Percentiles rank a stretch among this genome's conserved stretches.
Conservation (phyloP, 371 early-diverging fungal species). For the Rhizomucor miehei region DNA sequence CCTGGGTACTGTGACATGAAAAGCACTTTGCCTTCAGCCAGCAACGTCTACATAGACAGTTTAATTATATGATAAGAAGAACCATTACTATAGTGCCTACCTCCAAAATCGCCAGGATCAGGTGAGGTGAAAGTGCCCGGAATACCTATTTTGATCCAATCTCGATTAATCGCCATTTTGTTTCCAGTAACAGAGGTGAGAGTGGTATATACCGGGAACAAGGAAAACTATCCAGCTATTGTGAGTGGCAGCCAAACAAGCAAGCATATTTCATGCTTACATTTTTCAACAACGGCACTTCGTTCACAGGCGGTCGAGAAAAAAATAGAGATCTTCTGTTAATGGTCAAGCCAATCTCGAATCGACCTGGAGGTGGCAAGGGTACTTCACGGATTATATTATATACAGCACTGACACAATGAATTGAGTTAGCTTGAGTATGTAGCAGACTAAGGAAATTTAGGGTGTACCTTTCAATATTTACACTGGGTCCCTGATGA, state of each 20-base stretch:
- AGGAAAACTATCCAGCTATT: conserved; percentile 59
- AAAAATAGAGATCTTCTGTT: conserved; percentile 64
- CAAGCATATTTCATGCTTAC: conserved; percentile 45
- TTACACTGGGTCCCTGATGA: conserved; percentile 30
- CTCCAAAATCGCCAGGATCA: conserved; percentile 69
- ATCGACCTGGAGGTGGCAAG: conserved; percentile 79
- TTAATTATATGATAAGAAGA: too few species aligned
- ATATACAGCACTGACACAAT: conserved; percentile 44
- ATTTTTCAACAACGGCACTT: conserved; percentile 74
- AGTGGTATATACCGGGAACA: conserved; percentile 53
- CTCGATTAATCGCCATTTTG: too few species aligned
- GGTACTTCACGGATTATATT: conserved; percentile 77
- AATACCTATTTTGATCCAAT: conserved; percentile 31
- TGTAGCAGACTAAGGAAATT: neutral
- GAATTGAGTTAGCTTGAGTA: neutral
- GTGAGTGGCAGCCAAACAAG: neutral
- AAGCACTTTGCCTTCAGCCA: conserved; percentile 74
- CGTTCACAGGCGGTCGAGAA: conserved; percentile 76
- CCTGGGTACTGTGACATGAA: conserved; percentile 68
- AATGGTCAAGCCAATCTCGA: conserved; percentile 70
- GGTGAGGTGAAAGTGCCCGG: conserved; percentile 65
- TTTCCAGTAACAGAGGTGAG: too few species aligned
- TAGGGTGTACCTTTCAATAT: conserved; percentile 47
- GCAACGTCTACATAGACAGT: conserved; percentile 40
- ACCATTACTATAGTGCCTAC: conserved; percentile 18